A percentile compares a stretch with the other conserved stretches of the same genome.
Conservation (phyloP, 108 stramenopile species). For the Epipyxis sp. region DNA sequence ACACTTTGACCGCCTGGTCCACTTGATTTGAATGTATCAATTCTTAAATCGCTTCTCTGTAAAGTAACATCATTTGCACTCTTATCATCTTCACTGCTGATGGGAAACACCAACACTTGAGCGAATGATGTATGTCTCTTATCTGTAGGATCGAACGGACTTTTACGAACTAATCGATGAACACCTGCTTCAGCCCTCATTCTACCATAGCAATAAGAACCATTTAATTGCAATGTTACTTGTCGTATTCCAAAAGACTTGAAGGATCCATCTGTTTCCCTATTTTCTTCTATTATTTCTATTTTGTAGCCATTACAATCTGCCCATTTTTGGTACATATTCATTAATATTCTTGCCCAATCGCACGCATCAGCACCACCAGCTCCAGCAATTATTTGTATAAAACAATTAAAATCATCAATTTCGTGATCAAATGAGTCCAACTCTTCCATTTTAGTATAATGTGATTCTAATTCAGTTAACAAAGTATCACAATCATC, state of each 20-base stretch:
- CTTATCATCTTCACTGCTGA: slow-evolving; percentile 58
- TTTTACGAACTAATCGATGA: slow-evolving; percentile 81
- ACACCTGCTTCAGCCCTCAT: slow-evolving; percentile 87
- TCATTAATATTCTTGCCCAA: slow-evolving; percentile 48
- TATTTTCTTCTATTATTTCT: slow-evolving; percentile 23
- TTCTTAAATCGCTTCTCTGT: slow-evolving; percentile 40
- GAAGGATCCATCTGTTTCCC: slow-evolving; percentile 48
- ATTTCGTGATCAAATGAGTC: too few relatives aligned
- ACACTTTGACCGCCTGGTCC: slow-evolving; percentile 55
- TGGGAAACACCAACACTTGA: slow-evolving; percentile 81
- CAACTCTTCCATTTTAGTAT: too few relatives aligned
- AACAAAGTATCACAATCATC: too few relatives aligned
- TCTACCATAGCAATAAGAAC: slow-evolving; percentile 70
- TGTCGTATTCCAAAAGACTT: slow-evolving; percentile 75
- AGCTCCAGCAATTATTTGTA: slow-evolving; percentile 46
- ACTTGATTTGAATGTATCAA: slow-evolving; percentile 49
- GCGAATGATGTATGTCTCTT: slow-evolving; percentile 96
- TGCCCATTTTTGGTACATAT: slow-evolving; percentile 50
- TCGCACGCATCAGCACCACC: slow-evolving; percentile 49
- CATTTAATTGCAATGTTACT: slow-evolving; percentile 70
- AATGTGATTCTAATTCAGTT: too few relatives aligned
- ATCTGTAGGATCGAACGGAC: slow-evolving; percentile 85
- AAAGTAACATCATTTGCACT: neutral
- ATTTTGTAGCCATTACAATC: slow-evolving; percentile 41
- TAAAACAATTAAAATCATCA: slow-evolving; percentile 38